Conservation (phyloP, 2,329 filamentous ascomycete species). For the Akanthomyces muscarius region DNA sequence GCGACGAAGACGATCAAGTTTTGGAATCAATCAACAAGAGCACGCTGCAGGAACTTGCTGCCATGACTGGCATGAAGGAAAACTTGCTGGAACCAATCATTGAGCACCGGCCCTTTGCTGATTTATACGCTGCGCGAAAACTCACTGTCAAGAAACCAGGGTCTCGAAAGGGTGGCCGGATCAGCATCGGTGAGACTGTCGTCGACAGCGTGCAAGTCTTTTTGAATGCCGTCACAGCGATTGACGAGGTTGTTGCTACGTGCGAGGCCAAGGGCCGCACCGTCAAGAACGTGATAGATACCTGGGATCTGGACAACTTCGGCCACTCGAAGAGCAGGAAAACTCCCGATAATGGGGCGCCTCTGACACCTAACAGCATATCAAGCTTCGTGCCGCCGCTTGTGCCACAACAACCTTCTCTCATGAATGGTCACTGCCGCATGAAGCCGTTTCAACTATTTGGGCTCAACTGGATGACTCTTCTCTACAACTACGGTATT, state of each 20-base stretch:
- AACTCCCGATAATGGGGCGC: conserved; percentile 33
- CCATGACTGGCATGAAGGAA: conserved; percentile 72
- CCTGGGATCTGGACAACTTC: conserved; percentile 47
- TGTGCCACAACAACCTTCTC: conserved; percentile 61
- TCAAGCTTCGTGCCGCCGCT: conserved; percentile 39
- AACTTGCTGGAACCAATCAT: conserved; percentile 67
- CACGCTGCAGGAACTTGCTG: conserved; percentile 68
- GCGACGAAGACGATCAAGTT: conserved; percentile 43
- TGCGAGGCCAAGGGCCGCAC: conserved; percentile 69
- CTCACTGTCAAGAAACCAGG: conserved; percentile 55
- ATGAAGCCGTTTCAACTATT: conserved; percentile 95
- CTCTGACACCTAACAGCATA: conserved; percentile 40
- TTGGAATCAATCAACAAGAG: conserved; percentile 82
- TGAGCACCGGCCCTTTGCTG: conserved; percentile 68
- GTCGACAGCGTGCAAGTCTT: conserved; percentile 61
- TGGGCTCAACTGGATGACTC: conserved; percentile 87
- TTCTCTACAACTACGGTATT: conserved; percentile 74
- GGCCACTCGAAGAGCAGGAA: conserved; percentile 36
- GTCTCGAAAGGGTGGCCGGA: conserved; percentile 42
- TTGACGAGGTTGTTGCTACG: conserved; percentile 73
- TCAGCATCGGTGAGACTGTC: conserved; percentile 50
- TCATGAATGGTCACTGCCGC: conserved; percentile 70
- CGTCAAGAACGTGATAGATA: conserved; percentile 43
- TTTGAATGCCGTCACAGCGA: conserved; percentile 73
- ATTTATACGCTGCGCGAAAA: conserved; percentile 60